phyloP scores from a whole-genome alignment of 305 asterid genomes.

The Rubia peregrina region DNA sequence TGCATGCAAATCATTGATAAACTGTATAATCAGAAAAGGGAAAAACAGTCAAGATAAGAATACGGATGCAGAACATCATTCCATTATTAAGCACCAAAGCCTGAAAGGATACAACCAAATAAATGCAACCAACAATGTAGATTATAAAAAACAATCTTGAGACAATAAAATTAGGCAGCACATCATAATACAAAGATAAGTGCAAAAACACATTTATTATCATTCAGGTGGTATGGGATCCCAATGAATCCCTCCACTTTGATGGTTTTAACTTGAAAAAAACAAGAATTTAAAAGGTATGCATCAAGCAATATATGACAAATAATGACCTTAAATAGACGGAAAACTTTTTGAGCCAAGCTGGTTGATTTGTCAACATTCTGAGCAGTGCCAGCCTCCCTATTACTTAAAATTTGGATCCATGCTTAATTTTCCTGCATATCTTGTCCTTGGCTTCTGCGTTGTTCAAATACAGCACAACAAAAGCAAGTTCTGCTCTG shows the following conservation, averaged over 20 bases:
- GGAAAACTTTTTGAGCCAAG: conserved; percentile 95
- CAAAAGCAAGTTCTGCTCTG: conserved; percentile 86
- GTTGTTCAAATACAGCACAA: conserved; percentile 75
- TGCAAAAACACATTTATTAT: neutral
- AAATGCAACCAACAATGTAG: neutral
- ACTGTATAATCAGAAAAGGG: conserved; percentile 31
- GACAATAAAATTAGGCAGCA: neutral
- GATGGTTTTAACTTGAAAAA: neutral
- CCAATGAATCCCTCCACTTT: neutral
- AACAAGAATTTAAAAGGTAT: neutral
- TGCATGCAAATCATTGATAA: too few species aligned
- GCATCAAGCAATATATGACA: conserved; percentile 4
- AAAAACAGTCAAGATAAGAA: conserved; percentile 16
- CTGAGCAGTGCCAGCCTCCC: conserved; percentile 87
- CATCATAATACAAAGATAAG: neutral
- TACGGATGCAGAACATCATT: neutral
- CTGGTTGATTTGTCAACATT: conserved; percentile 81
- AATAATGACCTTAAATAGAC: conserved; percentile 73
- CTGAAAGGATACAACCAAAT: neutral
- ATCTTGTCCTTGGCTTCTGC: conserved; percentile 96
- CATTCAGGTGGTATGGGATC: neutral
- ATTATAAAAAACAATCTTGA: neutral
- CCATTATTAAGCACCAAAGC: neutral
- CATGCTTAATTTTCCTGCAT: conserved; percentile 93
- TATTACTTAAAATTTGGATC: conserved; percentile 85